Evolutionary conservation across 768 basidiomycete species (phyloP).

Genomic region (Amanita fuliginea): DNA sequence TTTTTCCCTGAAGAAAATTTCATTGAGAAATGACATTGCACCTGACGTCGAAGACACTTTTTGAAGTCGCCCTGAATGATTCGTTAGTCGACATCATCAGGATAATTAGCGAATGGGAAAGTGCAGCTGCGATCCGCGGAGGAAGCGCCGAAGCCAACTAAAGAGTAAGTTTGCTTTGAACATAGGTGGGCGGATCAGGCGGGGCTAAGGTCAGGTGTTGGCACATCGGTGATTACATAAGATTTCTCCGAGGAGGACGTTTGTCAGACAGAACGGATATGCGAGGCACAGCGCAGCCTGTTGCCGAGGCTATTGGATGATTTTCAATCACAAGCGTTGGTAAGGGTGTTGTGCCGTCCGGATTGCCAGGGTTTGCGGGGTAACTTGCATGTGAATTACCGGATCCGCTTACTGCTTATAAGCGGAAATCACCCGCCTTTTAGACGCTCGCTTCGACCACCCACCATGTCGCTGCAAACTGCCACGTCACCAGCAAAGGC

Average conservation of each 20-base stretch:
- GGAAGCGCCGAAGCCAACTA: neutral
- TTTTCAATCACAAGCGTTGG: neutral
- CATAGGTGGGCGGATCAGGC: no score
- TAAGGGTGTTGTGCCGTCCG: neutral
- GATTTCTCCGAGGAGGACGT: neutral
- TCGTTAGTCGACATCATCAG: no score
- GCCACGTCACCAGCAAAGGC: slow-evolving; percentile 36
- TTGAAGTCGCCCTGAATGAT: neutral
- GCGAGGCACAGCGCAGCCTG: neutral
- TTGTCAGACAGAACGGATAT: neutral
- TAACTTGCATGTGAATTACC: slow-evolving; percentile 1
- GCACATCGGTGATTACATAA: neutral
- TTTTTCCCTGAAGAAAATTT: no score
- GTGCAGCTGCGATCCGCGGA: neutral
- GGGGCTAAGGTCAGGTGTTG: neutral
- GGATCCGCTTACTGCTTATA: slow-evolving; percentile 1
- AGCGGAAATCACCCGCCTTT: neutral
- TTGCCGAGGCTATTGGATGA: neutral
- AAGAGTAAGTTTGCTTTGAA: neutral
- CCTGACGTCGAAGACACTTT: neutral
- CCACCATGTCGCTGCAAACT: slow-evolving; percentile 21
- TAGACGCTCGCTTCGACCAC: neutral
- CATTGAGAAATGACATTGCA: no score
- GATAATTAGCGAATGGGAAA: no score
- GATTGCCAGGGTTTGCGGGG: neutral